These are phyloP conservation scores for Verticillium isaacii DNA, from an alignment of 2,329 filamentous ascomycete genomes.

Conservation along the genomic window DNA sequence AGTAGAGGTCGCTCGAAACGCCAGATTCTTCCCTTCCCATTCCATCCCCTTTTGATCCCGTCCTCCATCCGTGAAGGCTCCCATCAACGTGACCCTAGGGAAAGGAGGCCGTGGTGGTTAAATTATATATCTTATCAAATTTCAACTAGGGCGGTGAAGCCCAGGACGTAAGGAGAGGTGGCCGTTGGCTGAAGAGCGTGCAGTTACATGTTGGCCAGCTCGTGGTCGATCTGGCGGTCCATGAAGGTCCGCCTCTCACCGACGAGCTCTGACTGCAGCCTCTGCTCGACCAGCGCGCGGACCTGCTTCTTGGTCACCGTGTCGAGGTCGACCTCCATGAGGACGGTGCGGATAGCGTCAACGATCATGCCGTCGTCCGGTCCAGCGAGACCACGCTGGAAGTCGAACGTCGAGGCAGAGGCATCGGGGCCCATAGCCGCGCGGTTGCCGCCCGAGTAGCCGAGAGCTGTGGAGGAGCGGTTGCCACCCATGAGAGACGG, in stretches of 20 bases:
- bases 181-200: background rate
- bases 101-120: background rate
- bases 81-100: background rate
- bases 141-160: background rate
- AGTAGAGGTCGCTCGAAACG: background rate
- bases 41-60: background rate
- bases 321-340: conserved; percentile 87
- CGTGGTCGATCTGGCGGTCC: conserved; percentile 87
- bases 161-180: background rate
- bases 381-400: conserved; percentile 54
- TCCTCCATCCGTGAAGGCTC: background rate
- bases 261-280: conserved; percentile 80
- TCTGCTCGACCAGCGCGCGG: conserved; percentile 84
- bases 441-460: conserved; percentile 41
- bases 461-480: conserved; percentile 40
- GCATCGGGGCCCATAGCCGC: conserved; percentile 39
- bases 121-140: background rate
- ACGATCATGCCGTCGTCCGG: conserved; percentile 77
- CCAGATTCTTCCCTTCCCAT: background rate
- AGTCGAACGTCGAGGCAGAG: conserved; percentile 54
- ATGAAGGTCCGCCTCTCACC: conserved; percentile 86
- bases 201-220: conserved; percentile 86
- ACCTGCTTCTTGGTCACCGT: conserved; percentile 99
- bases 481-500: conserved; percentile 36
- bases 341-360: conserved; percentile 76